Evolutionary conservation across 2,329 filamentous ascomycete genomes (phyloP), one percentile per base, ranked within the genome.

Genomic region (Diatrype stigma): DNA sequence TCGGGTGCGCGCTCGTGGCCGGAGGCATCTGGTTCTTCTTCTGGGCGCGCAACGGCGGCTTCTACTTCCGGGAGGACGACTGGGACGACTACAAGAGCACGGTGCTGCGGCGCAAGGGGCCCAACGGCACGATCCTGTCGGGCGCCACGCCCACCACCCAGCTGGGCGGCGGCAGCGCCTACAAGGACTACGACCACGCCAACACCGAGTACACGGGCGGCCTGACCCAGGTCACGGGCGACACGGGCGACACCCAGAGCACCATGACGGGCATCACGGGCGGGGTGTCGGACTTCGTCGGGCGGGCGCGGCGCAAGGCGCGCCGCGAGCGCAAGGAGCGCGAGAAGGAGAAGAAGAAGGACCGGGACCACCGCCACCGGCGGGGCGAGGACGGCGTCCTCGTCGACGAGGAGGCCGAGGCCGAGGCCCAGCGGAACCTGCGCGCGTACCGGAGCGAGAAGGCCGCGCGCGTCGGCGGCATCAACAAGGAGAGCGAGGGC

Each of bases 31-130:
- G 94, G 92, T 96, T 99, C 80, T 97, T 99, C 80, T 96, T 96
- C 79, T 95, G 90, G 88, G 93, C 93, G 51, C 93, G 89, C 73
- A 96, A 97, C 62, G 94, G 94, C 55, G 94, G 94, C 14, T 96
- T 97, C 74, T 76, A 88, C 56, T 97, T 91, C 78, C 80, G 81
- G 45, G 75, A 95, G 56, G 78, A 83, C 34, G 94, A 99, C 71
- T 99, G 94, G 93, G 93, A 97, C 6, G 94, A 99, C 65, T 99
- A 99, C 82, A 97, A 97, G 69, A 87, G 88, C 1, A 96, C 93
- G 0, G 94, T 99, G 2, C 73, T 99, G 44, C 82, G 94, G 40
- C 87, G 92, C 48, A 91, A 87, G 63, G 92, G 91, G 1, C 90
- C 92, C 5, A 92, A 96, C 70, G 93, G 93, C 38, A 92, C 87